These are phyloP conservation scores for Cladochytrium replicatum DNA, from an alignment of 192 early-diverging fungal genomes.

Conservation along the genomic window DNA sequence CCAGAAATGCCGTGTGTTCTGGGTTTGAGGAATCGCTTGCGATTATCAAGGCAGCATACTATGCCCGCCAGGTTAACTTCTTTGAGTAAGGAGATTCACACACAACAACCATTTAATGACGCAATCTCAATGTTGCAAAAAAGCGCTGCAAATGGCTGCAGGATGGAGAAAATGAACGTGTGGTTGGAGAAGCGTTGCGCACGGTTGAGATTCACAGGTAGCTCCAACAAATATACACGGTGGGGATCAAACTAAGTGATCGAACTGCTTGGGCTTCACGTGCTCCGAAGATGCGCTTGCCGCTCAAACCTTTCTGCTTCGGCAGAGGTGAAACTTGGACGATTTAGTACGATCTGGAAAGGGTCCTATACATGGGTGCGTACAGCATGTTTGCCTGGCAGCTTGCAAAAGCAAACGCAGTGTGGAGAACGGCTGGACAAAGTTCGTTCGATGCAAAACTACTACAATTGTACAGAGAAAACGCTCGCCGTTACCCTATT, in stretches of 20 bases:
- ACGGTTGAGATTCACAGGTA: slow-evolving; percentile 37
- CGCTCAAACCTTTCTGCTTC: slow-evolving; percentile 14
- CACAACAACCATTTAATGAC: slow-evolving; percentile 12
- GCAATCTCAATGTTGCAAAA: no score
- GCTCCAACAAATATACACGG: no score
- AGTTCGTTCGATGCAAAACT: slow-evolving; percentile 40
- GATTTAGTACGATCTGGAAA: slow-evolving; percentile 57
- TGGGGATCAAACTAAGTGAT: no score
- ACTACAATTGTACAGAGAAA: neutral
- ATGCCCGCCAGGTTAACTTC: slow-evolving; percentile 39
- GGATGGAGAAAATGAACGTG: slow-evolving; percentile 41
- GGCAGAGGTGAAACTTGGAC: slow-evolving; percentile 25
- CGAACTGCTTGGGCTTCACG: no score
- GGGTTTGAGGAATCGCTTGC: slow-evolving; percentile 24
- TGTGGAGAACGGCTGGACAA: slow-evolving; percentile 39
- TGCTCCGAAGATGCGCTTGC: slow-evolving; percentile 34
- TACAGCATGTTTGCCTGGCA: no score
- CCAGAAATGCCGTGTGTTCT: no score
- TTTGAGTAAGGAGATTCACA: slow-evolving; percentile 20
- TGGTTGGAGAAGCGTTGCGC: slow-evolving; percentile 46
- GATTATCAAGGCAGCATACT: slow-evolving; percentile 37
- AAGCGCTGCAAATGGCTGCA: slow-evolving; percentile 47
- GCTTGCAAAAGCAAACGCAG: slow-evolving; percentile 30
- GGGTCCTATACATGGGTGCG: slow-evolving; percentile 49
- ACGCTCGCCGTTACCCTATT: neutral